These are phyloP conservation scores for Cladophialophora bantiana DNA, from an alignment of 2,329 filamentous ascomycete genomes.

Conservation along the genomic window DNA sequence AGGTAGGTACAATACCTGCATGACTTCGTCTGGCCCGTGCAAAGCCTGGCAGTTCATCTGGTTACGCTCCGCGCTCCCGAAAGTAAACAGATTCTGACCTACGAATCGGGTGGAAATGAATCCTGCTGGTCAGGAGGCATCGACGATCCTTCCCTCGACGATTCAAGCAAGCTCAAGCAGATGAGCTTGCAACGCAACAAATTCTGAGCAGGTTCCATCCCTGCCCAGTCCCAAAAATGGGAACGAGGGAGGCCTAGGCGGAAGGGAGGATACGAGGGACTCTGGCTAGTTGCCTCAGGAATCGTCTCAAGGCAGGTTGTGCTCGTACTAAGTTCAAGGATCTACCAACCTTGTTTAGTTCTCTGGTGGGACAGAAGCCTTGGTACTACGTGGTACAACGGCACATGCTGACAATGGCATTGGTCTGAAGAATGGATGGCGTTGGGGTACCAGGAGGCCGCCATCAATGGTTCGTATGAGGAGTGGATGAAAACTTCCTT, in stretches of 20 bases:
- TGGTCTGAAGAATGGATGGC: background rate
- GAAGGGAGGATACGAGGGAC: background rate
- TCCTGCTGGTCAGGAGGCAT: background rate
- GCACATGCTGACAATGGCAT: background rate
- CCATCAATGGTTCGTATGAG: background rate
- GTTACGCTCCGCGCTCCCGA: background rate
- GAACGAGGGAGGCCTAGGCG: background rate
- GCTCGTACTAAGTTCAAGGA: background rate
- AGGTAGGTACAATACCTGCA: slow-evolving; percentile 1
- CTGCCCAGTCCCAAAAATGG: background rate
- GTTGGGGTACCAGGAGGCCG: slow-evolving; percentile 10
- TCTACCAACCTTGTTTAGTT: background rate
- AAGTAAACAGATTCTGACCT: background rate
- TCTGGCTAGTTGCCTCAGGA: slow-evolving; percentile 5
- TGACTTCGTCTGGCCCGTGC: background rate
- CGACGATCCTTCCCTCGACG: slow-evolving; percentile 4
- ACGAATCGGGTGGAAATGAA: background rate
- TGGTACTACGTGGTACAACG: background rate
- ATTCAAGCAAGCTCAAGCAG: background rate
- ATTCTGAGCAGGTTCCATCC: background rate
- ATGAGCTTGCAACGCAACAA: background rate
- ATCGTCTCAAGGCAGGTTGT: slow-evolving; percentile 3
- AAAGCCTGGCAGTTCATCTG: background rate
- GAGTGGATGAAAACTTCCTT: background rate
- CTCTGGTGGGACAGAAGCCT: background rate